These are phyloP conservation scores for Ceratocystis alfenasii DNA, from an alignment of 2,329 filamentous ascomycete species.

Conservation along the genomic window DNA sequence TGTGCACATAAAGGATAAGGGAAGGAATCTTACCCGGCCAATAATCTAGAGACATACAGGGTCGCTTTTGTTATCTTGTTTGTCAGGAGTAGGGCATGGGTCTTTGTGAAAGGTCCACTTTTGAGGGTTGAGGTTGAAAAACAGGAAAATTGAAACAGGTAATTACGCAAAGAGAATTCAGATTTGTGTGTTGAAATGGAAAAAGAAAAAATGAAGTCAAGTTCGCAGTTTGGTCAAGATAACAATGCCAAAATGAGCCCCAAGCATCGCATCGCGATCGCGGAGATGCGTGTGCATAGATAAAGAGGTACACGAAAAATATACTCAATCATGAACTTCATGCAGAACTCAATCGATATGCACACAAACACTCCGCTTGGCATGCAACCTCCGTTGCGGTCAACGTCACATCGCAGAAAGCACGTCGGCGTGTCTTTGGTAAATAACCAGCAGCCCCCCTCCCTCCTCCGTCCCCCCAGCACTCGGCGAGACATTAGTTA, in stretches of 20 bases:
- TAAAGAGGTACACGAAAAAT: background rate
- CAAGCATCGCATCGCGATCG: background rate
- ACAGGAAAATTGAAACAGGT: background rate
- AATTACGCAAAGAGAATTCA: background rate
- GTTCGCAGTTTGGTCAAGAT: background rate
- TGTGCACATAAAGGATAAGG: background rate
- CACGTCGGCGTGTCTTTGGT: background rate
- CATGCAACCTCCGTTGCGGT: constrained; percentile 2
- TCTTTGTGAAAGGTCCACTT: background rate
- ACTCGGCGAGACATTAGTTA: background rate
- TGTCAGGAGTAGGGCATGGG: background rate
- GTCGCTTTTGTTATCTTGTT: background rate
- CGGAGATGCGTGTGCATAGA: too few relatives aligned
- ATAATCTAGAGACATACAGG: background rate
- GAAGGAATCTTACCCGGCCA: background rate
- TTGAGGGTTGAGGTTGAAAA: background rate
- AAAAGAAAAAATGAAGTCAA: background rate
- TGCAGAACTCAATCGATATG: background rate
- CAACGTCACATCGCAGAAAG: constrained; percentile 6
- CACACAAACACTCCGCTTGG: constrained; percentile 4
- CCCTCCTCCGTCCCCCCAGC: background rate
- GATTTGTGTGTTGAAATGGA: background rate
- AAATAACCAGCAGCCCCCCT: background rate
- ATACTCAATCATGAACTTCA: background rate
- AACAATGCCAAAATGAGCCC: background rate